Evolutionary conservation across 768 basidiomycete genomes (phyloP), one percentile per base, ranked within the genome.

Genomic region (Gloeostereum incarnatum): DNA sequence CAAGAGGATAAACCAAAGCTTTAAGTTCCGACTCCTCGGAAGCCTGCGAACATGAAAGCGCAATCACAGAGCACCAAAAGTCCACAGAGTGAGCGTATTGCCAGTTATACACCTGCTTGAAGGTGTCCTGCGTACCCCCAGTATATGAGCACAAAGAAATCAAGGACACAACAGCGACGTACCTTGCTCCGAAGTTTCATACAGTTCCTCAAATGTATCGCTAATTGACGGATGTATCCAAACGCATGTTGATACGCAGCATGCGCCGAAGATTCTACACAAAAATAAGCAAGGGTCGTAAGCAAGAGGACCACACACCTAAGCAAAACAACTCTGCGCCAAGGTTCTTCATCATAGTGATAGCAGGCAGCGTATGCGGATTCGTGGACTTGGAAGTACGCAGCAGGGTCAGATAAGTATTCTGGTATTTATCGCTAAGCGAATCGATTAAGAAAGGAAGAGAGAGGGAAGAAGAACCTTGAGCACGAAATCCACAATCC

Each of bases 61-160:
- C 83, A 7, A 99, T 71, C 7, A 97, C 90, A 29, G 88, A 69
- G 27, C 77, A 73, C 96, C 96, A 99, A 52, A 98, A 98, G 64
- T 99, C 96, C 46, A 99, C 66, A 42, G 80, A 88, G 56, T 99
- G 96, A 2, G 82, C 85, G 48, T 83, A 97, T 62, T 97, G 96
- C 96, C 96, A 99, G 61, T 97, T 99, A 62, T 99, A 96, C 16
- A 99, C 94, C 49, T 85, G 81, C 57, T 82, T 83, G 62, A 85
- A 93, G 6, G 89, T 80, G 48, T 98, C 92, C 82, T 90, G 56
- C 16, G 40, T 37, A 23, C 26, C 41, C 33, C 33, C 36, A 41
- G 35, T 41, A 14, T 2, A 43, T 30, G 16, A 39, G 10, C 29
- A 31, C 7, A 17, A 18, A 24, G 7, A 17, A 11, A 37, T 34